Evolutionary conservation across 2,329 filamentous ascomycete genomes (phyloP).

Genomic region (Aspergillus candidus): DNA sequence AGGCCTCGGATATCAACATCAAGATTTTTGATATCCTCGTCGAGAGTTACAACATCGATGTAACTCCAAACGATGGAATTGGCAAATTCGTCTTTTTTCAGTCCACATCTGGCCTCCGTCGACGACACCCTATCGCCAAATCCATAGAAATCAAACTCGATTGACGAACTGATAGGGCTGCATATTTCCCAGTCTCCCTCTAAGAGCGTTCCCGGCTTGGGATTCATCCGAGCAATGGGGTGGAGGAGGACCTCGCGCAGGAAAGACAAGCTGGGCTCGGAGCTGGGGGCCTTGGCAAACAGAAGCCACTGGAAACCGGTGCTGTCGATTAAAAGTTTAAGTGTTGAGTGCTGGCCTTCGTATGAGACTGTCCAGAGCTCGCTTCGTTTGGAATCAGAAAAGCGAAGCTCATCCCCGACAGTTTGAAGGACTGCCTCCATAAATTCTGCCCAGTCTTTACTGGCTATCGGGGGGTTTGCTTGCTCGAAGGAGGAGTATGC

Average conservation of each 20-base stretch:
- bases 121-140: slow-evolving; percentile 27
- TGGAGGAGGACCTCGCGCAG: slow-evolving; percentile 40
- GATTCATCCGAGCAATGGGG: slow-evolving; percentile 45
- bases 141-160: slow-evolving; percentile 34
- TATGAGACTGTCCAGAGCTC: slow-evolving; percentile 29
- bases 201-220: slow-evolving; percentile 25
- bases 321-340: slow-evolving; percentile 23
- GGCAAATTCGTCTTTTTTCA: slow-evolving; percentile 32
- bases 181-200: slow-evolving; percentile 43
- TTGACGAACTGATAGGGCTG: slow-evolving; percentile 32
- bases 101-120: slow-evolving; percentile 37
- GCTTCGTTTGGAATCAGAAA: slow-evolving; percentile 25
- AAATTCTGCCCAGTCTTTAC: slow-evolving; percentile 29
- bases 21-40: slow-evolving; percentile 23
- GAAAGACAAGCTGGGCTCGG: slow-evolving; percentile 33
- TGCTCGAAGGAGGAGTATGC: slow-evolving; percentile 18
- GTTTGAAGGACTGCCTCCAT: slow-evolving; percentile 22
- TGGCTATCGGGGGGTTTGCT: slow-evolving; percentile 8
- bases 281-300: slow-evolving; percentile 39
- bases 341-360: slow-evolving; percentile 17
- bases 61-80: slow-evolving; percentile 40
- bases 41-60: slow-evolving; percentile 35
- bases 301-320: slow-evolving; percentile 42
- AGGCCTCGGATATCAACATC: slow-evolving; percentile 42
- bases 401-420: slow-evolving; percentile 23